Base-by-base conservation (phyloP, 805 yeast species). In the Kodamaea jinghongensis region DNA sequence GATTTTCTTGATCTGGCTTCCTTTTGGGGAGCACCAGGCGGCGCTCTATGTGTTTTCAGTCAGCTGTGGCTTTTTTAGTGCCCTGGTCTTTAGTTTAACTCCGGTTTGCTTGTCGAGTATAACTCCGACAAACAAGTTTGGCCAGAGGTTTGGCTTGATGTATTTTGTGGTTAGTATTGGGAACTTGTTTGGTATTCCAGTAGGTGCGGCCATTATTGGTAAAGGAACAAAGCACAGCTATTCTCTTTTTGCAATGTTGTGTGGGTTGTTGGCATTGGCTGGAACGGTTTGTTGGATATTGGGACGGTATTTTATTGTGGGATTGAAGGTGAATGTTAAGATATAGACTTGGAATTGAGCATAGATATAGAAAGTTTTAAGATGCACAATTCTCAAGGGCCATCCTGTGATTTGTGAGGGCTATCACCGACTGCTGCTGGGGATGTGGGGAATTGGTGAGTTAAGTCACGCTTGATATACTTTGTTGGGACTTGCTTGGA, bases 51-150 rank as follows among this genome's bases (percentile, higher is more conserved):
- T 68, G 0, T 83, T 81, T 55, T 63, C 81, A 6, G 73, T 67
- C 0, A 36, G 73, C 3, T 76, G 73, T 51, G 89, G 89, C 0
- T 76, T 81, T 48, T 70, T 74, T 42, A 67, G 76, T 22, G 80
- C 87, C 3, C 75, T 84, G 13, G 76, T 83, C 4, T 62, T 85
- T 30, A 72, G 86, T 0, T 52, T 84, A 35, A 75, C 84, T 0
- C 88, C 91, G 0, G 80, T 78, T 3, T 83, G 90, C 45, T 71
- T 82, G 12, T 76, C 85, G 0, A 75, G 76, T 33, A 77, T 85
- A 17, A 75, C 82, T n/a, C 73, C 71, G 10, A 79, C 82, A 0
- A 67, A 71, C 43, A 76, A 79, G 41, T 83, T 82, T 54, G 90
- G 90, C 15, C 79, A 76, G 46, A 61, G 83, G 14, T 84, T 78